These are phyloP conservation scores for Mycena chlorophos DNA, from an alignment of 768 basidiomycete species.

Conservation along the genomic window DNA sequence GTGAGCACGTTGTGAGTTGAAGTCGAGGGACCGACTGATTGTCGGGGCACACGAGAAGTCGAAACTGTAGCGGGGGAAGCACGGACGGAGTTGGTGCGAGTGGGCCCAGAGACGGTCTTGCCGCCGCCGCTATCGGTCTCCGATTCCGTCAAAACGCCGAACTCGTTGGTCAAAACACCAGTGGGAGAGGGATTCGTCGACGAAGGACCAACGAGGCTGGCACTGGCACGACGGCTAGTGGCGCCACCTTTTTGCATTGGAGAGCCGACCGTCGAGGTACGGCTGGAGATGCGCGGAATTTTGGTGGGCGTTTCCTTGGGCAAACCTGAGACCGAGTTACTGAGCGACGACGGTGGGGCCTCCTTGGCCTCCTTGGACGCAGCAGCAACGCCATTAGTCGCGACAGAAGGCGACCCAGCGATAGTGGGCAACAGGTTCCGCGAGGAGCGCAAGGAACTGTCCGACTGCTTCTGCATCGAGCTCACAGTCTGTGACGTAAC, in stretches of 20 bases:
- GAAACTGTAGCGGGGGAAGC: conserved; percentile 60
- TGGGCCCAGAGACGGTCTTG: conserved; percentile 41
- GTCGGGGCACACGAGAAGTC: conserved; percentile 65
- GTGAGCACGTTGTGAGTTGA: conserved; percentile 47
- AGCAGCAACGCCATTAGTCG: conserved; percentile 51
- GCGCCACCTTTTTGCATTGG: conserved; percentile 62
- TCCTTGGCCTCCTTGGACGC: conserved; percentile 58
- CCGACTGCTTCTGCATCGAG: conserved; percentile 86
- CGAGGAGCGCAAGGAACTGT: conserved; percentile 73
- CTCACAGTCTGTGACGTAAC: conserved; percentile 81
- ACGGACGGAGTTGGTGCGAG: conserved; percentile 58
- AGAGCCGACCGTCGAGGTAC: conserved; percentile 72
- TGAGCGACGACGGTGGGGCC: conserved; percentile 50
- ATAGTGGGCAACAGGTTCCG: conserved; percentile 85
- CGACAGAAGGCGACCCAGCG: conserved; percentile 90
- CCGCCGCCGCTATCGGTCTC: conserved; percentile 57
- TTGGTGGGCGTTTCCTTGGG: conserved; percentile 88
- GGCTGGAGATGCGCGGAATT: conserved; percentile 89
- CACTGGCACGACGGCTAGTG: conserved; percentile 65
- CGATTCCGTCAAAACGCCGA: conserved; percentile 81
- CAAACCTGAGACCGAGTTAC: conserved; percentile 52
- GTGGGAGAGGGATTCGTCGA: conserved; percentile 69
- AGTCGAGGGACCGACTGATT: conserved; percentile 50
- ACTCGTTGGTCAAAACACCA: conserved; percentile 61
- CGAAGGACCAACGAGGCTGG: conserved; percentile 51